Evolutionary conservation across 2,329 filamentous ascomycete species (phyloP).

Genomic region (Epichloe hybrida): DNA sequence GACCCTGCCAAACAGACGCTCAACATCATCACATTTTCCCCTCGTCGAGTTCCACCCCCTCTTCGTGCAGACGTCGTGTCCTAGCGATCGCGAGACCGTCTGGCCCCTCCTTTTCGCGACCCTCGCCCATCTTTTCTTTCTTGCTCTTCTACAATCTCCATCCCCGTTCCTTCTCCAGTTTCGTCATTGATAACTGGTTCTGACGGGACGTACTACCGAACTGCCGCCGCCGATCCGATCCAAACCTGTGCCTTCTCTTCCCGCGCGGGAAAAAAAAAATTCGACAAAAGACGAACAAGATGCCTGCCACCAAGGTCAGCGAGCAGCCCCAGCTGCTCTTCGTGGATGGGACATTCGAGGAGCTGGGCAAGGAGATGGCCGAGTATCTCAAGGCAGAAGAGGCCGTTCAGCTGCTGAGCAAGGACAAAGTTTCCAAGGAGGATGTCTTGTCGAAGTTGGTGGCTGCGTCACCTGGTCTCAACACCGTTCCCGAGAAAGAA

Average conservation of each 20-base stretch:
- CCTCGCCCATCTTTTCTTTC: conserved; percentile 16
- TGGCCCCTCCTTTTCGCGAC: conserved; percentile 2
- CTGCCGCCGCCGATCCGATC: neutral
- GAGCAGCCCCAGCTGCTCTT: conserved; percentile 49
- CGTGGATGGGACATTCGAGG: conserved; percentile 86
- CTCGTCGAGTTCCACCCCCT: conserved; percentile 12
- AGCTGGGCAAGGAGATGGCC: conserved; percentile 88
- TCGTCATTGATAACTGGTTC: no score
- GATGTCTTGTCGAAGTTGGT: conserved; percentile 85
- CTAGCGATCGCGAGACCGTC: conserved; percentile 13
- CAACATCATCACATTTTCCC: conserved; percentile 17
- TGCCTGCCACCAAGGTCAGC: conserved; percentile 23
- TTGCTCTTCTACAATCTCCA: conserved; percentile 1
- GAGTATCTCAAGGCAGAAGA: conserved; percentile 80
- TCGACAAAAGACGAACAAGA: conserved; percentile 8
- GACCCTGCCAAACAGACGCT: conserved; percentile 16
- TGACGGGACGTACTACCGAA: neutral
- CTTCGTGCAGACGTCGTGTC: conserved; percentile 6
- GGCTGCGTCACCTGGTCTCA: conserved; percentile 61
- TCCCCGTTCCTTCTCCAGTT: neutral
- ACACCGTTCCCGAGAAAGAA: conserved; percentile 86
- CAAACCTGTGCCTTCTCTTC: neutral
- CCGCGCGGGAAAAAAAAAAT: neutral
- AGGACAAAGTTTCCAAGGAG: conserved; percentile 55
- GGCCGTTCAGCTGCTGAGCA: conserved; percentile 60